A percentile compares a stretch with the other conserved stretches of the same genome.
phyloP scores from a whole-genome alignment of 2,329 filamentous ascomycete species.

The Cladosporium sp. region DNA sequence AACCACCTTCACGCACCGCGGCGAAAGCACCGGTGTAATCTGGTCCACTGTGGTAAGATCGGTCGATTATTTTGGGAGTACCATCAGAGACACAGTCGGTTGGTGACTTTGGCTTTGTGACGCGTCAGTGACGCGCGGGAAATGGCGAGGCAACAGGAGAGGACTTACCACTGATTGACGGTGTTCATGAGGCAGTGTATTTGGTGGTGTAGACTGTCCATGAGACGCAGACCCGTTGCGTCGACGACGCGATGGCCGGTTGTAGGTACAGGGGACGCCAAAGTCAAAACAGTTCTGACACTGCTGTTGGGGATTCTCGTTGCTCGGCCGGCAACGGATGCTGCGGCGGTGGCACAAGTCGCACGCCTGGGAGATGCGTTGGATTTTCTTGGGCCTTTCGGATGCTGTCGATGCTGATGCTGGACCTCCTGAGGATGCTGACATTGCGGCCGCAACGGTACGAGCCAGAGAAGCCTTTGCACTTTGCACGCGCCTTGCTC shows the following conservation, averaged over 20 bases:
- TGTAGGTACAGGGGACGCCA: conserved; percentile 51
- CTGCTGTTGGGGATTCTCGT: conserved; percentile 36
- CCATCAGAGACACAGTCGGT: conserved; percentile 6
- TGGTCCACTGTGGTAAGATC: conserved; percentile 6
- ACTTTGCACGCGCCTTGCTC: conserved; percentile 7
- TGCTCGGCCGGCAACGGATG: conserved; percentile 46
- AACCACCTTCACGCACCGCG: conserved; percentile 27
- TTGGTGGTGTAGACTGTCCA: conserved; percentile 26
- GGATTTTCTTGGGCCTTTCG: conserved; percentile 38
- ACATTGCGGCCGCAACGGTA: conserved; percentile 12
- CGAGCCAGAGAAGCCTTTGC: conserved; percentile 2
- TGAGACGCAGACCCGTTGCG: conserved; percentile 25
- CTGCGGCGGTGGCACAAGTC: conserved; percentile 54
- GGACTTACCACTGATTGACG: conserved; percentile 1
- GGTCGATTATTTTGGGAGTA: background rate
- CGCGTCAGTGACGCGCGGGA: conserved; percentile 5
- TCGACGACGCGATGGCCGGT: conserved; percentile 45
- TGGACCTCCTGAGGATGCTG: conserved; percentile 10
- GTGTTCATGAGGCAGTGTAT: conserved; percentile 28
- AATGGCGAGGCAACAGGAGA: background rate
- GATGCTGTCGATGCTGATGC: background rate
- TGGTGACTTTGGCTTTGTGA: conserved; percentile 9
- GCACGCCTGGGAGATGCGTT: conserved; percentile 40
- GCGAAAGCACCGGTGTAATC: conserved; percentile 27
- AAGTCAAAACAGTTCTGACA: conserved; percentile 56